Conservation (phyloP, 192 early-diverging fungal species). For the Coemansia sp. region DNA sequence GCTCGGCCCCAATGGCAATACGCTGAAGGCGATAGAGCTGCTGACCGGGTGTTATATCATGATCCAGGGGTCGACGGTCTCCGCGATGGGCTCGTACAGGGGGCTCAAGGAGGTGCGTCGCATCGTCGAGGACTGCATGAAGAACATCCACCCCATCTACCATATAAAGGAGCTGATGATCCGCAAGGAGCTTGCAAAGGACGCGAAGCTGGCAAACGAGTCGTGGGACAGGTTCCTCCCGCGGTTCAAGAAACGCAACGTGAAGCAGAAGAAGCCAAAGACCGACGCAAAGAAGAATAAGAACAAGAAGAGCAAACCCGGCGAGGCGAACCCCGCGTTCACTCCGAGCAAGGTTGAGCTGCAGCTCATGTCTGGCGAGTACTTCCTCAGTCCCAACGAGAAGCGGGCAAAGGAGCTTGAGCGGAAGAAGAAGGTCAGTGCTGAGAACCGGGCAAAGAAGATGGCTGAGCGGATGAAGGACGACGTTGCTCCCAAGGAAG, state of each 20-base stretch:
- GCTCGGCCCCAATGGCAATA: conserved; percentile 94
- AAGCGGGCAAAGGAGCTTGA: conserved; percentile 65
- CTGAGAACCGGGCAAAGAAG: conserved; percentile 67
- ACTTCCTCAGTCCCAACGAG: conserved; percentile 81
- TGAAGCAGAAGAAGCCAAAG: conserved; percentile 66
- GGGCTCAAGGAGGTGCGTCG: conserved; percentile 84
- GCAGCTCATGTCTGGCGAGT: conserved; percentile 94
- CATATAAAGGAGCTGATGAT: conserved; percentile 99
- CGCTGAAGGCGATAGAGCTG: conserved; percentile 94
- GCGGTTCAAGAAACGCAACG: conserved; percentile 91
- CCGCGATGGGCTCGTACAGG: conserved; percentile 87
- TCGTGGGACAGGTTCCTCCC: conserved; percentile 98
- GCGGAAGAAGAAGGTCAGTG: conserved; percentile 64
- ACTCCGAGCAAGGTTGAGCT: conserved; percentile 85
- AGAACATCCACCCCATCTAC: conserved; percentile 98
- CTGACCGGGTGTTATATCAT: conserved; percentile 94
- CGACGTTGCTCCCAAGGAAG: conserved; percentile 80
- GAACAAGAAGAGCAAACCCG: conserved; percentile 50
- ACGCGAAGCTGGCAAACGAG: conserved; percentile 88
- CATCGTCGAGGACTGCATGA: conserved; percentile 96
- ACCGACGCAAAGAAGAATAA: conserved; percentile 70
- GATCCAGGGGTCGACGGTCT: conserved; percentile 98
- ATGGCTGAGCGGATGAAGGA: conserved; percentile 73
- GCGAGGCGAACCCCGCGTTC: conserved; percentile 89
- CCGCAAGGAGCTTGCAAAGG: conserved; percentile 94